Conservation (phyloP, 768 basidiomycete species). For the Fibroporia radiculosa region DNA sequence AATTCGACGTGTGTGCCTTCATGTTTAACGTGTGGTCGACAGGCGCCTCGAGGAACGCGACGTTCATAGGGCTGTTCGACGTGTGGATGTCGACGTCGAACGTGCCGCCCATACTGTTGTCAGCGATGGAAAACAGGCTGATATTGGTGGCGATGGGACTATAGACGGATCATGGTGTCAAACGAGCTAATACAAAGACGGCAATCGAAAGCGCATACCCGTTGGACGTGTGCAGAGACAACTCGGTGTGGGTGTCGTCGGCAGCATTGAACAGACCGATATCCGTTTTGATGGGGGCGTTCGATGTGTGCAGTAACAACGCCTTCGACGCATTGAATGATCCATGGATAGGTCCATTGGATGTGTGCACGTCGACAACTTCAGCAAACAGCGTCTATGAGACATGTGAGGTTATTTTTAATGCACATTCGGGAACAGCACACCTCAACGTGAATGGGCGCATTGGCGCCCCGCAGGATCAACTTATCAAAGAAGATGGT, state of each 20-base stretch:
- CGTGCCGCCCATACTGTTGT: slow-evolving; percentile 16
- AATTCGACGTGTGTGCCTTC: slow-evolving; percentile 26
- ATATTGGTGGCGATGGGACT: slow-evolving; percentile 15
- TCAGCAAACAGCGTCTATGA: slow-evolving; percentile 26
- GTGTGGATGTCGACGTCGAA: slow-evolving; percentile 27
- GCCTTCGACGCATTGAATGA: slow-evolving; percentile 25
- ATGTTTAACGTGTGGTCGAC: slow-evolving; percentile 26
- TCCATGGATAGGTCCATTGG: slow-evolving; percentile 30
- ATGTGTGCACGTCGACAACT: slow-evolving; percentile 18
- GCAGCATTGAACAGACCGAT: slow-evolving; percentile 29
- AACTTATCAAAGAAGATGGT: slow-evolving; percentile 23
- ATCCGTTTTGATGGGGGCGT: slow-evolving; percentile 25
- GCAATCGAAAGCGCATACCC: slow-evolving; percentile 27
- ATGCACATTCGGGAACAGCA: slow-evolving; percentile 1
- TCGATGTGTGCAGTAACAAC: slow-evolving; percentile 27
- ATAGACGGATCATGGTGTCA: not conserved
- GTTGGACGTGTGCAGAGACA: slow-evolving; percentile 33
- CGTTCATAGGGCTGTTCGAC: slow-evolving; percentile 24
- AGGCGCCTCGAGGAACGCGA: slow-evolving; percentile 27
- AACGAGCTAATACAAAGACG: not conserved
- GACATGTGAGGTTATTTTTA: not conserved
- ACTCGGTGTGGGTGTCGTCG: slow-evolving; percentile 21
- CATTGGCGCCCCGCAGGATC: slow-evolving; percentile 17
- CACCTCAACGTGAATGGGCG: slow-evolving; percentile 23
- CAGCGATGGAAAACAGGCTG: slow-evolving; percentile 10